These are phyloP conservation scores for Candida insectalens DNA, from an alignment of 805 yeast genomes.

Conservation along the genomic window DNA sequence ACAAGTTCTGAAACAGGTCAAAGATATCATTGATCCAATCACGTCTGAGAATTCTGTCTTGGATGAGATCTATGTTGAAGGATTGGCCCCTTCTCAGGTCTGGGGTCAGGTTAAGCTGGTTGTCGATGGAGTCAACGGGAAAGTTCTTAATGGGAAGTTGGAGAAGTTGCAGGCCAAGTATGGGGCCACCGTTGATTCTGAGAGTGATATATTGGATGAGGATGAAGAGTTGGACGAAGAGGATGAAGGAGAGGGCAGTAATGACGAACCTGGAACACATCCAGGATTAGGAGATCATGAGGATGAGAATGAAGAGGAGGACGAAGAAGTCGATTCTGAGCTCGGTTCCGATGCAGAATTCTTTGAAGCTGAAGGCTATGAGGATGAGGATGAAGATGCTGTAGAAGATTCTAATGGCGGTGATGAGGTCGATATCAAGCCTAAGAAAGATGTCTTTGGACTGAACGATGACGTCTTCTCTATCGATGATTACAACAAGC, in stretches of 20 bases:
- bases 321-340: slow-evolving; percentile 16
- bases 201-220: slow-evolving; percentile 13
- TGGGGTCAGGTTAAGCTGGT: slow-evolving; percentile 90
- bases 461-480: slow-evolving; percentile 79
- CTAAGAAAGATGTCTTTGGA: slow-evolving; percentile 43
- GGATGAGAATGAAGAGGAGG: slow-evolving; percentile 14
- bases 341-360: slow-evolving; percentile 17
- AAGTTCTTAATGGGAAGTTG: slow-evolving; percentile 46
- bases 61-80: slow-evolving; percentile 77
- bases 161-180: slow-evolving; percentile 35
- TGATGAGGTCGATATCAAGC: slow-evolving; percentile 34
- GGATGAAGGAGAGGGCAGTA: slow-evolving; percentile 16
- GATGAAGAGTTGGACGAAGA: slow-evolving; percentile 10
- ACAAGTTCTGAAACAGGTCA: slow-evolving; percentile 26
- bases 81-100: slow-evolving; percentile 82
- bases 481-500: slow-evolving; percentile 56
- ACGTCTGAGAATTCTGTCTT: slow-evolving; percentile 41
- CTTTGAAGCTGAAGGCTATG: slow-evolving; percentile 23
- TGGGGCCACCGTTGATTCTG: slow-evolving; percentile 16
- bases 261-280: too few species aligned
- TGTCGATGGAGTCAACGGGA: slow-evolving; percentile 66
- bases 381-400: slow-evolving; percentile 25
- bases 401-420: slow-evolving; percentile 10
- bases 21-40: slow-evolving; percentile 49
- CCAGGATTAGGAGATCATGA: too few species aligned